These are phyloP conservation scores for Penicillium macrosclerotiorum DNA, from an alignment of 495 filamentous ascomycete species.

Conservation along the genomic window DNA sequence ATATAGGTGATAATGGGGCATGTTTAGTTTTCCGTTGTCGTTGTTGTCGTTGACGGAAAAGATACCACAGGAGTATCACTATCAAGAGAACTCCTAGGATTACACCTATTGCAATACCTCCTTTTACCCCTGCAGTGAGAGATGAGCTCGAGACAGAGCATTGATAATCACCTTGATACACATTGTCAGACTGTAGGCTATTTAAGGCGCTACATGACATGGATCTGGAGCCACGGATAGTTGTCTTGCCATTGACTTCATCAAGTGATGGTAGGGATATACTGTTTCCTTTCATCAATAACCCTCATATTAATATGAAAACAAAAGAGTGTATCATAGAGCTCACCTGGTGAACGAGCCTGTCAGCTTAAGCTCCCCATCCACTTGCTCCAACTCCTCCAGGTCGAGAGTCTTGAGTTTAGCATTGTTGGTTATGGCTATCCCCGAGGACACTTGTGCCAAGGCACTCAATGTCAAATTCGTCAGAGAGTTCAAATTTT, in stretches of 20 bases:
- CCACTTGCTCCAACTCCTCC: slow-evolving; percentile 24
- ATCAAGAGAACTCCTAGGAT: slow-evolving; percentile 27
- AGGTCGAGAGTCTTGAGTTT: slow-evolving; percentile 19
- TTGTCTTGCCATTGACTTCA: slow-evolving; percentile 22
- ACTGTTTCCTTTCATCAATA: slow-evolving; percentile 10
- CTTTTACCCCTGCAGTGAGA: slow-evolving; percentile 30
- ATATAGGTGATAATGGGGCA: not conserved
- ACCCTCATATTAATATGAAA: no score
- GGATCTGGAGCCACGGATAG: slow-evolving; percentile 17
- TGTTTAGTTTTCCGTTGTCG: slow-evolving; percentile 9
- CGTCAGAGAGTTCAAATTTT: slow-evolving; percentile 15
- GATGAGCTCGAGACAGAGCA: slow-evolving; percentile 13
- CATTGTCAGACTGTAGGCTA: slow-evolving; percentile 11
- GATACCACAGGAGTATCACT: slow-evolving; percentile 21
- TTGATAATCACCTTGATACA: slow-evolving; percentile 19
- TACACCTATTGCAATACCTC: slow-evolving; percentile 30
- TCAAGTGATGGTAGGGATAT: slow-evolving; percentile 27
- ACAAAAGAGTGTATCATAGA: not conserved
- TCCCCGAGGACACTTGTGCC: slow-evolving; percentile 11
- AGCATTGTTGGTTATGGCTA: slow-evolving; percentile 24
- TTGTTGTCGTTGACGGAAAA: slow-evolving; percentile 17
- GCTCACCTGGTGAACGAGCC: slow-evolving; percentile 29
- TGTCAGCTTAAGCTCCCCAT: slow-evolving; percentile 22
- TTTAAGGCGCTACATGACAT: slow-evolving; percentile 25
- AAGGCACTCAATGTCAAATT: slow-evolving; percentile 19